Evolutionary conservation across 2,329 filamentous ascomycete genomes (phyloP).

Genomic region (Diaporthe helianthi): DNA sequence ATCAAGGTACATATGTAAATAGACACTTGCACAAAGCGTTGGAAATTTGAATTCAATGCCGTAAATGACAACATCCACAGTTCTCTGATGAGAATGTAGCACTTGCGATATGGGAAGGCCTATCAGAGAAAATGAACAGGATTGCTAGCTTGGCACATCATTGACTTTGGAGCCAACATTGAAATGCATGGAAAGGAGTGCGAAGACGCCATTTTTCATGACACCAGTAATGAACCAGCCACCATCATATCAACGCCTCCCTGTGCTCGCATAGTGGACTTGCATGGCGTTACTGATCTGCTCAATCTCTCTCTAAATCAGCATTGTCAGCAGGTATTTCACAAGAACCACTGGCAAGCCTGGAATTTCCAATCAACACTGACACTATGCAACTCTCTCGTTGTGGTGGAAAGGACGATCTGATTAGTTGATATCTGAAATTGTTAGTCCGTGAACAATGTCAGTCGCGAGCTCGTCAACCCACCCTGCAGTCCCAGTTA

Average conservation of each 20-base stretch:
- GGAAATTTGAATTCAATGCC: too few species aligned
- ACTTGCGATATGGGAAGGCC: too few species aligned
- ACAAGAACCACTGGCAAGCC: fast-evolving
- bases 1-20: too few species aligned
- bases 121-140: too few species aligned
- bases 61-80: background rate
- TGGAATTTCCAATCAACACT: too few species aligned
- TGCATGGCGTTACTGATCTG: background rate
- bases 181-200: too few species aligned
- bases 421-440: background rate
- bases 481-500: background rate
- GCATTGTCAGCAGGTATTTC: background rate
- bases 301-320: background rate
- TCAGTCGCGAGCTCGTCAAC: background rate
- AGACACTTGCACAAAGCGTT: too few species aligned
- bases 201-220: too few species aligned
- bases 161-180: too few species aligned
- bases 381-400: background rate
- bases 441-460: background rate
- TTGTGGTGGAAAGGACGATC: background rate
- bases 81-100: background rate
- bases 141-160: too few species aligned
- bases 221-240: background rate
- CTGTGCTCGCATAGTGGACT: background rate
- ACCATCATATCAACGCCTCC: background rate